Evolutionary conservation across 164 flowering plant species (phyloP), one percentile per base, ranked within the genome.

Genomic region (Piper longum): DNA sequence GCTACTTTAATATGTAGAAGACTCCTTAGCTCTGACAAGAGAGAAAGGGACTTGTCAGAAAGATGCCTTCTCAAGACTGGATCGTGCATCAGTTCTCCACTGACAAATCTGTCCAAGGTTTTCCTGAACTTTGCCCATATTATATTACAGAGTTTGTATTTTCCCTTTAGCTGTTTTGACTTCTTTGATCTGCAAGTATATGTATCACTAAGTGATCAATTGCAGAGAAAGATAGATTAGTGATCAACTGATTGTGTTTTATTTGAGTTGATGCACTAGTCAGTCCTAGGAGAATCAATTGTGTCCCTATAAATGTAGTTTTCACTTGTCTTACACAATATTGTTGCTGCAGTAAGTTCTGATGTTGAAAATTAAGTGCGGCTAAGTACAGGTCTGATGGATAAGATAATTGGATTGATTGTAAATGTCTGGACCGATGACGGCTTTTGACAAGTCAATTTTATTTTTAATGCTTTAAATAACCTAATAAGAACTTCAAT

Each of bases 1-100:
- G 81, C 77, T 67, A 89, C 96, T 66, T 79, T 85, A 56, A 73
- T 89, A 40, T 89, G 80, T 62, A 80, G 89, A 75, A 83, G 89
- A 71, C 88, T 87, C 70, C 65, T 89, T n/a, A 82, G 89, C 70
- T n/a, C 8, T 60, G 80, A 87, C 48, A 89, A 83, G 75, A 84
- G 78, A 72, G 93, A 85, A 70, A 80, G 84, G 64, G 91, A 89
- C 66, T 79, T 84, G 80, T 72, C 88, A 62, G 84, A 79, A 67
- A 78, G 93, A 72, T 87, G 89, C 66, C 70, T 87, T 60, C 65
- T 79, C 67, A 85, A 84, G 75, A 74, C 79, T 54, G 74, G 42
- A 67, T 72, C 82, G 54, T 61, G 61, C 18, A 69, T 89, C 67
- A 48, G 74, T 67, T 93, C 91, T 72, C 88, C 96, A 65, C 62